These are phyloP conservation scores for Aspergillus mulundensis DNA, from an alignment of 495 filamentous ascomycete species.

Conservation along the genomic window DNA sequence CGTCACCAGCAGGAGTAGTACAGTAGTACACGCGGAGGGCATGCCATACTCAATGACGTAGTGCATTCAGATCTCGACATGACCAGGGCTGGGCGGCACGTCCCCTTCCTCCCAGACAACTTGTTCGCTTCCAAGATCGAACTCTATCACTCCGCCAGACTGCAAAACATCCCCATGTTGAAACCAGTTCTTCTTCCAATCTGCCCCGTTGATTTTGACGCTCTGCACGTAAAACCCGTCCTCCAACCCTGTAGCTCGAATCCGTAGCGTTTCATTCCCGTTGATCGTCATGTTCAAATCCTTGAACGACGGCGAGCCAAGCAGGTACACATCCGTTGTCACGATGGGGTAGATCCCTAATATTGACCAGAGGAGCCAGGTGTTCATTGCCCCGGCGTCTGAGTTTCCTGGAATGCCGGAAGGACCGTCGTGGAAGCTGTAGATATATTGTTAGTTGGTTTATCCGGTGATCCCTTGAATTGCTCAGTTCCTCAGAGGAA, in stretches of 20 bases:
- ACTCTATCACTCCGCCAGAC: constrained; percentile 58
- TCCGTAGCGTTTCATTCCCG: constrained; percentile 49
- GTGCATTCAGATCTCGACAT: constrained; percentile 12
- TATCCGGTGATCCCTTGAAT: not conserved
- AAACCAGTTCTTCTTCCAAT: constrained; percentile 54
- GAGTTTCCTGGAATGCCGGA: constrained; percentile 63
- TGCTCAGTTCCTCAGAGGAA: not conserved
- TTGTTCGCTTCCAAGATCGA: constrained; percentile 52
- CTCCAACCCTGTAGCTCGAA: constrained; percentile 50
- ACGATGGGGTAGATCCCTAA: constrained; percentile 66
- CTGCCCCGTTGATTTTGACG: constrained; percentile 29
- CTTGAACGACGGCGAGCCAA: constrained; percentile 60
- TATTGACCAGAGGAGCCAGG: constrained; percentile 66
- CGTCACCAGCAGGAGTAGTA: too few species aligned
- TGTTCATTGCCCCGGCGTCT: constrained; percentile 68
- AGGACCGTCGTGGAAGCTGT: constrained; percentile 35
- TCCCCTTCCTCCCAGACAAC: constrained; percentile 54
- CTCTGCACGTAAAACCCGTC: constrained; percentile 53
- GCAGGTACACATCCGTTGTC: constrained; percentile 60
- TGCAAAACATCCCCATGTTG: constrained; percentile 61
- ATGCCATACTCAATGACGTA: too few species aligned
- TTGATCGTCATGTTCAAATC: constrained; percentile 56
- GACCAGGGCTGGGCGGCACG: constrained; percentile 49
- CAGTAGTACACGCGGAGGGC: too few species aligned
- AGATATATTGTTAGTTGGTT: not conserved